Evolutionary conservation across 495 filamentous ascomycete genomes (phyloP), one percentile per base, ranked within the genome.

Genomic region (Copromyces sp.): DNA sequence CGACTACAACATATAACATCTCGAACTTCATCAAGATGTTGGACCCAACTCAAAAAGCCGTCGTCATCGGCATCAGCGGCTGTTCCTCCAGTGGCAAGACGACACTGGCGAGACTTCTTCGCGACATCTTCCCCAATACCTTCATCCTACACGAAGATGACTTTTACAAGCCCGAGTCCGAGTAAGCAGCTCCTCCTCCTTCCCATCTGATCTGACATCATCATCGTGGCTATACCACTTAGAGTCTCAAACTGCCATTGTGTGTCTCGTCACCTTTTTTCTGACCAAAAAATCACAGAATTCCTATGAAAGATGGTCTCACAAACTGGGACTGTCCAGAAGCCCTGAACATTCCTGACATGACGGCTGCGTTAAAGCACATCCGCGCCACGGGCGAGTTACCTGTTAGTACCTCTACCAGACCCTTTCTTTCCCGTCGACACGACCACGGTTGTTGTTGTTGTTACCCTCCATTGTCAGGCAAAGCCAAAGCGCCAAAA

Each of bases 111-210:
- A 86, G 93, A 4, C 85, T 94, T 11, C 84, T 97, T 9, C 89
- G 90, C 69, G 85, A 87, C 68, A 88, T 94, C 73, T 93, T 96
- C 74, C 86, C 88, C 9, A 81, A 84, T 69, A 88, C 89, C 3
- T 94, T 93, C 75, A 91, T 97, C 74, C 85, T 98, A 47, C 94
- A 97, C 79, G 89, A 95, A 79, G 95, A 98, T 82, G 95, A 98
- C 80, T 98, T 97, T 79, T 98, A 94, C 80, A 87, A 86, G 44
- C 78, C 92, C 2, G 94, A 98, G 77, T 79, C 86, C n/a, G 83
- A 91, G 88, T 91, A 75, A 76, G 83, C 77, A 14, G 20, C 42
- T 39, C 39, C 11, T 38, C 74, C 70, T 74, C 68, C 38, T 35
- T 12, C 24, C 38, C n/a, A 14, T 68, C 14, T 44, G 39, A 14